Conservation (phyloP, 768 basidiomycete genomes). For the Mycena olivaceomarginata region DNA sequence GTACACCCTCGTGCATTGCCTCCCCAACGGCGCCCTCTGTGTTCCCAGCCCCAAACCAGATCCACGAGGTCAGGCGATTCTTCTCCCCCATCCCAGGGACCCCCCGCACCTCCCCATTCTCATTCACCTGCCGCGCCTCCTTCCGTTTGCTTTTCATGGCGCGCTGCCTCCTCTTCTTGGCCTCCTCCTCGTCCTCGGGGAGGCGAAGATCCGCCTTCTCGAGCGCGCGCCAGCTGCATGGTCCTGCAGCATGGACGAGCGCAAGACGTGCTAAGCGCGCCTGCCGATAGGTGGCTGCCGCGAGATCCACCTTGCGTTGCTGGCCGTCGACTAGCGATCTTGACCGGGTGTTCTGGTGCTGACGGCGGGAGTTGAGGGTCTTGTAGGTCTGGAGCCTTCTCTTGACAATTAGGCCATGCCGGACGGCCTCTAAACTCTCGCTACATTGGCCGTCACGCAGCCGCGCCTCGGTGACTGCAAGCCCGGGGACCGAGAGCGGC, state of each 20-base stretch:
- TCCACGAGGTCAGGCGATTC: not conserved
- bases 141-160: not conserved
- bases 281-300: not conserved
- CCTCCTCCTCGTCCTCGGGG: not conserved
- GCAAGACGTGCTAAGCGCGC: not conserved
- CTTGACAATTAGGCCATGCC: not conserved
- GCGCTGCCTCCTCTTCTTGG: not conserved
- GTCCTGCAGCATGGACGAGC: not conserved
- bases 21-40: not conserved
- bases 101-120: constrained; percentile 3
- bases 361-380: not conserved
- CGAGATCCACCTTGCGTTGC: not conserved
- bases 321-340: not conserved
- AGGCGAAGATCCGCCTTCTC: not conserved
- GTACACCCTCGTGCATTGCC: not conserved
- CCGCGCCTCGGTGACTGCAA: not conserved
- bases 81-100: not conserved
- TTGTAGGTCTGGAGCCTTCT: not conserved
- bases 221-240: not conserved
- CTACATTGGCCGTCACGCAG: not conserved
- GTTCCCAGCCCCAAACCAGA: not conserved
- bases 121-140: not conserved
- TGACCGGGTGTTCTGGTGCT: not conserved
- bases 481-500: not conserved
- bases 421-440: not conserved